Evolutionary conservation across 225 moss, liverwort and hornwort species (phyloP), one percentile per base, ranked within the genome.

Genomic region (Straminergon stramineum): DNA sequence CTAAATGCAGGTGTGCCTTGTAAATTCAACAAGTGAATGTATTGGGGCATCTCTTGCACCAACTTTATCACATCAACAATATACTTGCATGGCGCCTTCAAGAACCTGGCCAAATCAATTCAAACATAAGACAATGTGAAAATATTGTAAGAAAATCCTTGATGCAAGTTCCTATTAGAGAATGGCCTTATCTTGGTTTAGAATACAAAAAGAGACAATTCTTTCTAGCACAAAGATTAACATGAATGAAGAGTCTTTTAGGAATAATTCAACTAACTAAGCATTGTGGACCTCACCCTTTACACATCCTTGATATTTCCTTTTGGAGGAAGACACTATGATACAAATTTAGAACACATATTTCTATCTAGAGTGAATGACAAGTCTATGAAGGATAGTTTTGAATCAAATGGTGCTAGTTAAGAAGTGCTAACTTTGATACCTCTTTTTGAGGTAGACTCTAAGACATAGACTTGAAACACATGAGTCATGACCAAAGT

Each of bases 41-140:
- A 86, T 6, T 95, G 93, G 22, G 95, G 95, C 95, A 95, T 95
- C 61, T 92, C 90, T 17, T 34, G 71, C 41, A 91, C 93, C 32
- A 95, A 7, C 90, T 91, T 92, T 57, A 76, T 84, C 22, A 95
- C 81, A 1, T 95, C 93, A 55, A 24, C 62, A 37, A 91, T 39
- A 52, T 95, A 95, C 79, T 93, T 95, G 90, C 95, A 95, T 5
- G 95, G 95, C 0, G 93, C 95, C 89, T 92, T 80, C 86, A 93
- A 27, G 79, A 95, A 95, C 88, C 95, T 95, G 0, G 20, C 13
- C 3, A 64, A 2, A 53, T 65, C 30, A 10, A 83, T 79, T 39
- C 27, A 81, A 73, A 39, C 0, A 1, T 13, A 48, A 41, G 34
- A 41, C 11, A 84, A 84, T 52, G 65, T 48, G 6, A 84, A 41